Evolutionary conservation across 306 rosid species (phyloP).

Genomic region (Carpinus viminea): DNA sequence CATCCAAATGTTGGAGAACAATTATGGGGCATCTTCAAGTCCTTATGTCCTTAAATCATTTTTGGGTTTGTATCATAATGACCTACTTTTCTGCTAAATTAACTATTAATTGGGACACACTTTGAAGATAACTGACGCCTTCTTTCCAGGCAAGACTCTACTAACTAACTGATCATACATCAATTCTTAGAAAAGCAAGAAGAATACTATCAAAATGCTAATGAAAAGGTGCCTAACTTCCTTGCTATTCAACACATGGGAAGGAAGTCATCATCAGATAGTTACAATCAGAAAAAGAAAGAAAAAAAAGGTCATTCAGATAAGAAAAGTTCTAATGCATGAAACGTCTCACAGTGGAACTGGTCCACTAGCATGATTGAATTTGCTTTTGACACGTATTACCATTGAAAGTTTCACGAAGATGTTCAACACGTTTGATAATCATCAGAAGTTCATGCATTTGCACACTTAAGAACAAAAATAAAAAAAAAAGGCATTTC

Average conservation of each 20-base stretch:
- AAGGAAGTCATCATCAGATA: background rate
- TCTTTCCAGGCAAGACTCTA: background rate
- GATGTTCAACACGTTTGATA: background rate
- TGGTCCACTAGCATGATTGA: background rate
- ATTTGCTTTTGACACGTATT: background rate
- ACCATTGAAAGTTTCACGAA: background rate
- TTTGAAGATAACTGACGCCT: background rate
- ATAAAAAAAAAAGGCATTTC: background rate
- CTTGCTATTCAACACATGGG: slow-evolving; percentile 3
- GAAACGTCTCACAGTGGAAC: background rate
- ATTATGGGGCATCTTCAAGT: background rate
- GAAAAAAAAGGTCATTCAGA: background rate
- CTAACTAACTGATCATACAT: background rate
- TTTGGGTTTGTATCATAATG: background rate
- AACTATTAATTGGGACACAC: background rate
- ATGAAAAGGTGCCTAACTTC: slow-evolving; percentile 9
- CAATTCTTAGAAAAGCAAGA: background rate
- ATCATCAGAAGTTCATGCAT: background rate
- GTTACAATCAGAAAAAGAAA: background rate
- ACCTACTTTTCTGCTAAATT: background rate
- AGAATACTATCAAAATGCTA: background rate
- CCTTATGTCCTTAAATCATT: background rate
- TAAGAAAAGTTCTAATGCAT: background rate
- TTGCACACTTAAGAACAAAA: background rate
- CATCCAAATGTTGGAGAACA: slow-evolving; percentile 1